phyloP scores from a whole-genome alignment of 495 filamentous ascomycete species.

The Aspergillus asperescens region DNA sequence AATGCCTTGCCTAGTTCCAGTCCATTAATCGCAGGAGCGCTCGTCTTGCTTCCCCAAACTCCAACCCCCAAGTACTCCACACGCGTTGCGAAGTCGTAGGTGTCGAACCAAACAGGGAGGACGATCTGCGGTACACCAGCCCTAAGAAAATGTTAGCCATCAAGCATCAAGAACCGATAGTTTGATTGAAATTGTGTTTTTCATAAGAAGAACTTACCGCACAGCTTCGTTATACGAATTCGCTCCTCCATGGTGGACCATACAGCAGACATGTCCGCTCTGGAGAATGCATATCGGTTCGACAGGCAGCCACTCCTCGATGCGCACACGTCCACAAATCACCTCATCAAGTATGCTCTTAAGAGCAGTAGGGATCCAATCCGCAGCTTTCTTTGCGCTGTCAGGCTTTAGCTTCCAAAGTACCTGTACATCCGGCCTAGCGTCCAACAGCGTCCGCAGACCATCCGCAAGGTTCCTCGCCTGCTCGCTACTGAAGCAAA shows the following conservation, averaged over 20 bases:
- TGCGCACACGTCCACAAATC: slow-evolving; percentile 16
- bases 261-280: slow-evolving; percentile 30
- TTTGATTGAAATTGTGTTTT: too few species aligned
- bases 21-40: slow-evolving; percentile 16
- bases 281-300: slow-evolving; percentile 35
- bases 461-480: slow-evolving; percentile 32
- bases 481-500: slow-evolving; percentile 7
- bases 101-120: slow-evolving; percentile 40
- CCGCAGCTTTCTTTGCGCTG: neutral
- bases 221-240: slow-evolving; percentile 43
- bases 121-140: slow-evolving; percentile 41
- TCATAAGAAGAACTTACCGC: slow-evolving; percentile 18
- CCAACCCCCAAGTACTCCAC: slow-evolving; percentile 39
- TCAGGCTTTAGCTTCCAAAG: slow-evolving; percentile 39
- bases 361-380: neutral
- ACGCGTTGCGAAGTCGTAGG: slow-evolving; percentile 35
- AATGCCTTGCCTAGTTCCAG: slow-evolving; percentile 19
- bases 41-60: slow-evolving; percentile 30
- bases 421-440: slow-evolving; percentile 27
- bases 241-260: slow-evolving; percentile 42
- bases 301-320: slow-evolving; percentile 33
- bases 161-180: too few species aligned
- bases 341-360: neutral
- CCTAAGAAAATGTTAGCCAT: slow-evolving; percentile 17
- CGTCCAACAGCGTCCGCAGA: slow-evolving; percentile 25